Conservation (phyloP, 495 filamentous ascomycete genomes). For the Podospora tetraspora region DNA sequence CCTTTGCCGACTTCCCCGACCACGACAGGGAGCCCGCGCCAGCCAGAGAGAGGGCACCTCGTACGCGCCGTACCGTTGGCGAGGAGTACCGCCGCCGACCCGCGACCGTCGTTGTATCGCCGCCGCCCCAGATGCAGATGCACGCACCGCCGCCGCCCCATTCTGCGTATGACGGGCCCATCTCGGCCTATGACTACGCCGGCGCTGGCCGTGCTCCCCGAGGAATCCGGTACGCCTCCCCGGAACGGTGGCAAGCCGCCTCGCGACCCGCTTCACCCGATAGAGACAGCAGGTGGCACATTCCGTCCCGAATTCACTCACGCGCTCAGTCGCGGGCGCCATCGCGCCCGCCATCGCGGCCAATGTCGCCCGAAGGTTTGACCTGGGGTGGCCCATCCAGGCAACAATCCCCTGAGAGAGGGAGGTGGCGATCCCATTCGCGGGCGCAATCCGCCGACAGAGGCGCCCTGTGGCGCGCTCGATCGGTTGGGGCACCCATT, state of each 20-base stretch:
- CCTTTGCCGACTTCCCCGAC: conserved; percentile 40
- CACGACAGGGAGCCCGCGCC: conserved; percentile 26
- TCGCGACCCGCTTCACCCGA: conserved; percentile 16
- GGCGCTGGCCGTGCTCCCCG: conserved; percentile 29
- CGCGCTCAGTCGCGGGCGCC: background rate
- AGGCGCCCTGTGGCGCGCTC: conserved; percentile 6
- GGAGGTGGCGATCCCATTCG: conserved; percentile 7
- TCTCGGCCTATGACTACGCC: conserved; percentile 34
- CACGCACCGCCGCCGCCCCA: conserved; percentile 32
- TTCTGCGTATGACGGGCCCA: conserved; percentile 32
- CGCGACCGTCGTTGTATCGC: conserved; percentile 34
- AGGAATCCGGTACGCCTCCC: conserved; percentile 28
- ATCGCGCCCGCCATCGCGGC: conserved; percentile 1
- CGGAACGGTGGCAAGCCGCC: conserved; percentile 16
- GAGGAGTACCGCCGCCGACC: conserved; percentile 43
- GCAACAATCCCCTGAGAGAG: conserved; percentile 7
- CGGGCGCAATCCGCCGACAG: background rate
- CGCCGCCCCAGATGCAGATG: conserved; percentile 25
- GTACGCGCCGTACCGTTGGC: conserved; percentile 27
- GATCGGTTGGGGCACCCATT: conserved; percentile 3
- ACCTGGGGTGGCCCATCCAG: conserved; percentile 4
- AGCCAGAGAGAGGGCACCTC: conserved; percentile 28
- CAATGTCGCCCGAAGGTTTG: background rate
- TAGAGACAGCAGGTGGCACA: conserved; percentile 7
- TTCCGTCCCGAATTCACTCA: background rate